phyloP scores from a whole-genome alignment of 2,329 filamentous ascomycete species.

The Knoxdaviesia capensis region DNA sequence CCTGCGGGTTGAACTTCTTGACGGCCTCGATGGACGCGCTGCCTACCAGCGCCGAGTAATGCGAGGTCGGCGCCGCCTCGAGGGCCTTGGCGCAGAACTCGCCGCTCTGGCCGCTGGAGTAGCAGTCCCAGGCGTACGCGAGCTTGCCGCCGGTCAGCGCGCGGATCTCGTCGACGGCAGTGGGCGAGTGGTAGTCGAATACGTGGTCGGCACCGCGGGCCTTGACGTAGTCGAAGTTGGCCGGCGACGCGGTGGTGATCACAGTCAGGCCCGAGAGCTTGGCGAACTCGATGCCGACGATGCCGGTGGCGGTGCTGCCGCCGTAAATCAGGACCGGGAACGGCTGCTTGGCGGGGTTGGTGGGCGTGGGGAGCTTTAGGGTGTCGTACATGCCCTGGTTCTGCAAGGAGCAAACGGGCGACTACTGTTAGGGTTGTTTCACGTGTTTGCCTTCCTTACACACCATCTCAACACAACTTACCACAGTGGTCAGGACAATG shows the following conservation, averaged over 20 bases:
- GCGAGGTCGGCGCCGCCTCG: slow-evolving; percentile 11
- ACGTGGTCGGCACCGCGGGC: slow-evolving; percentile 21
- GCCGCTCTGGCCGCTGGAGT: slow-evolving; percentile 5
- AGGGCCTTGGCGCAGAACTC: slow-evolving; percentile 13
- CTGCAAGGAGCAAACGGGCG: slow-evolving; percentile 7
- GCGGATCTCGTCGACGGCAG: slow-evolving; percentile 9
- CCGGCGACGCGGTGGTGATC: slow-evolving; percentile 16
- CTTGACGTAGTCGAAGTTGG: slow-evolving; percentile 18
- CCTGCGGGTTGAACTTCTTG: slow-evolving; percentile 19
- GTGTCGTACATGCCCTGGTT: slow-evolving; percentile 27
- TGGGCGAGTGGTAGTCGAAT: slow-evolving; percentile 22
- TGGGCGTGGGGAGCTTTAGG: slow-evolving; percentile 25
- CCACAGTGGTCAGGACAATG: slow-evolving; percentile 21
- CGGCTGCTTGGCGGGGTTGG: slow-evolving; percentile 14
- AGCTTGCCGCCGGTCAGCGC: slow-evolving; percentile 8
- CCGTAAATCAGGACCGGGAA: slow-evolving; percentile 20
- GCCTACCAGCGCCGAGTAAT: slow-evolving; percentile 19
- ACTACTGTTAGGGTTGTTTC: no score
- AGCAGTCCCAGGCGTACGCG: slow-evolving; percentile 10
- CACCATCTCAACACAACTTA: slow-evolving; percentile 3
- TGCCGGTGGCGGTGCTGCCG: slow-evolving; percentile 31
- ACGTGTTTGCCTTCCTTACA: no score
- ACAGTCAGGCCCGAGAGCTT: slow-evolving; percentile 17
- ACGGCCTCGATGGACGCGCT: slow-evolving; percentile 15
- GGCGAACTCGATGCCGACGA: slow-evolving; percentile 20